Percentiles rank a stretch among this genome's conserved stretches.
phyloP scores from a whole-genome alignment of 441 rosid genomes.

The Adansonia madagascariensis region DNA sequence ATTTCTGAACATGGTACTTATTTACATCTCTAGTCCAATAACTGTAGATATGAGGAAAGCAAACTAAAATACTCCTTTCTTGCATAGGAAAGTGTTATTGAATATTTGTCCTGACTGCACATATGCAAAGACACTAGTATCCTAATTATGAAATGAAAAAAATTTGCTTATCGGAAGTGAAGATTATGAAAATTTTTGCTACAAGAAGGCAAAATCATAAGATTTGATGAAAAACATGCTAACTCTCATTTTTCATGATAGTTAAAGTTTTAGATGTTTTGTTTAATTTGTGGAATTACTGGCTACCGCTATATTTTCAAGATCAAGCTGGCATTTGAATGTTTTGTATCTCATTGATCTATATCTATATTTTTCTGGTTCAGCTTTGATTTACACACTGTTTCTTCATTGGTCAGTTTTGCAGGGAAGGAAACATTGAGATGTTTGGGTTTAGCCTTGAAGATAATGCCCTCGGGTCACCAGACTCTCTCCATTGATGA shows the following conservation, averaged over 20 bases:
- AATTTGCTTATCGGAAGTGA: slow-evolving; percentile 7
- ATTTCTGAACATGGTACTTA: not conserved
- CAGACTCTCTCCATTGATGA: slow-evolving; percentile 74
- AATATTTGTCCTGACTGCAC: not conserved
- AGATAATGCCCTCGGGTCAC: slow-evolving; percentile 75
- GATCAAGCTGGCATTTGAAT: not conserved
- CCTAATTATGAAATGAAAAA: not conserved
- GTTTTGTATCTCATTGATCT: not conserved
- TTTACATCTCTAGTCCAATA: not conserved
- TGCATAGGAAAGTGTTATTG: not conserved
- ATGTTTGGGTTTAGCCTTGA: slow-evolving; percentile 91
- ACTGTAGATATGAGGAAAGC: not conserved
- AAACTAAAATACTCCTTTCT: slow-evolving; percentile 5
- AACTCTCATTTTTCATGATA: not conserved
- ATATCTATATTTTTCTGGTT: slow-evolving; percentile 8
- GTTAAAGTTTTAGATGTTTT: slow-evolving; percentile 1
- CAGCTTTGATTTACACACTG: slow-evolving; percentile 11
- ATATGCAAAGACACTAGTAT: not conserved
- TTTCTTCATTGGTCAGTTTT: slow-evolving; percentile 56
- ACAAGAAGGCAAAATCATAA: slow-evolving; percentile 19
- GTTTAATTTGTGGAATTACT: slow-evolving; percentile 6
- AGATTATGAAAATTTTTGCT: slow-evolving; percentile 2
- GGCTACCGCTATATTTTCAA: slow-evolving; percentile 1
- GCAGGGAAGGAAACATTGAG: slow-evolving; percentile 95
- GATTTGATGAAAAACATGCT: slow-evolving; percentile 17